A percentile compares a stretch with the other conserved stretches of the same genome.
These are phyloP conservation scores for Pythium diclinum DNA, from an alignment of 352 stramenopile species.

Conservation along the genomic window DNA sequence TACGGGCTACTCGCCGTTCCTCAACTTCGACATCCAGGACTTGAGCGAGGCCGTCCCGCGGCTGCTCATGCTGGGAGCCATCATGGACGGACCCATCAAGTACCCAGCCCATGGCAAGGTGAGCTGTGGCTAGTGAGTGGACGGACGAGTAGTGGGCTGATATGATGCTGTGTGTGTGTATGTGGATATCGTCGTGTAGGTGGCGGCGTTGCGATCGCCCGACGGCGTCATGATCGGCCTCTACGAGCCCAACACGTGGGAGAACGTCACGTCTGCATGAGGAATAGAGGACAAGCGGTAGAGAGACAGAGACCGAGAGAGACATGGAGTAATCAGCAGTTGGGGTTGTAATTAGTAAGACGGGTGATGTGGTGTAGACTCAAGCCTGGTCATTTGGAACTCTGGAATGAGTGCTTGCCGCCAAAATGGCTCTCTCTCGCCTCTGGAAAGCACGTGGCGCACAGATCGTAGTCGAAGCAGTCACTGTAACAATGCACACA, in stretches of 20 bases:
- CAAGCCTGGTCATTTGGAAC: constrained; percentile 2
- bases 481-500: constrained; percentile 35
- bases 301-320: not conserved
- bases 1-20: constrained; percentile 87
- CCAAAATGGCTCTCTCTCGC: constrained; percentile 21
- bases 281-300: constrained; percentile 2
- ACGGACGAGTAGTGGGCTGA: not conserved
- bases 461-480: constrained; percentile 79
- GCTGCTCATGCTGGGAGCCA: constrained; percentile 82
- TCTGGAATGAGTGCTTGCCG: constrained; percentile 25
- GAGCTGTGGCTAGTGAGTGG: not conserved
- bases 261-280: constrained; percentile 77
- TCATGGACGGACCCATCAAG: constrained; percentile 92
- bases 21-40: constrained; percentile 91
- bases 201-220: constrained; percentile 82
- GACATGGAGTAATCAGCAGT: not conserved
- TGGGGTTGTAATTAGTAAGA: constrained; percentile 3
- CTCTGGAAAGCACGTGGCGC: constrained; percentile 36
- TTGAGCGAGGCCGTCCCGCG: constrained; percentile 84
- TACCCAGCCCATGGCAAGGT: constrained; percentile 90
- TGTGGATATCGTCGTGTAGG: constrained; percentile 29
- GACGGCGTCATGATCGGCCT: constrained; percentile 92
- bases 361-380: not conserved
- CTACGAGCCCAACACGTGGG: constrained; percentile 88
- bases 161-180: not conserved